phyloP scores from a whole-genome alignment of 2,329 filamentous ascomycete genomes.

The Stagonosporopsis cucurbitacearum region DNA sequence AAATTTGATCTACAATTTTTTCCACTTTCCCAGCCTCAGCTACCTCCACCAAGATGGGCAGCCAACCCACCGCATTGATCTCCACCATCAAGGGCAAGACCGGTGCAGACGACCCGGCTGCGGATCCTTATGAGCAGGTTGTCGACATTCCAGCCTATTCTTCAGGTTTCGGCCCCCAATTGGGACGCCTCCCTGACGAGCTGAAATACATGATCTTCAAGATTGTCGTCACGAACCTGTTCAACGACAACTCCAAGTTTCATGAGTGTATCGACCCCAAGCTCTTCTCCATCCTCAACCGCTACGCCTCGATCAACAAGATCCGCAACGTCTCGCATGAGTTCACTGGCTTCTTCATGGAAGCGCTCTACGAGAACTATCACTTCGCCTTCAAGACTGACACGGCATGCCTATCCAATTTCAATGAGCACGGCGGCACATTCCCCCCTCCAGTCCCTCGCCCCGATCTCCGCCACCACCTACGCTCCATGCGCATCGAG shows the following conservation, averaged over 20 bases:
- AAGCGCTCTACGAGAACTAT: constrained; percentile 20
- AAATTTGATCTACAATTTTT: background rate
- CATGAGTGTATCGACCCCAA: constrained; percentile 4
- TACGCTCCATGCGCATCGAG: constrained; percentile 9
- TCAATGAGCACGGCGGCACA: background rate
- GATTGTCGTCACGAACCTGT: constrained; percentile 1
- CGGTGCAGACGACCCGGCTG: background rate
- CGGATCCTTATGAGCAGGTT: constrained; percentile 6
- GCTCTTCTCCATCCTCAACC: constrained; percentile 14
- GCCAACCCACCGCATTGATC: background rate
- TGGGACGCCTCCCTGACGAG: constrained; percentile 22
- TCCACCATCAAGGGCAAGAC: too few species aligned
- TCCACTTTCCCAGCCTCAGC: background rate
- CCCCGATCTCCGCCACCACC: background rate
- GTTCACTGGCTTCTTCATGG: constrained; percentile 13
- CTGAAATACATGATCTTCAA: constrained; percentile 25
- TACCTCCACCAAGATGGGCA: background rate
- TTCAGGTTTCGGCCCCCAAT: constrained; percentile 4
- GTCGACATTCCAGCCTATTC: constrained; percentile 9
- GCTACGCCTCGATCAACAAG: constrained; percentile 3
- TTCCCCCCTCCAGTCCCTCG: constrained; percentile 4
- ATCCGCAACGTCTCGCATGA: constrained; percentile 12
- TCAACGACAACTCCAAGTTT: constrained; percentile 1
- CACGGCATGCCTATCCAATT: background rate
- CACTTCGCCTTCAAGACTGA: constrained; percentile 1